Evolutionary conservation across 23 red algal species (phyloP), one percentile per base, ranked within the genome.

Genomic region (Rhodosorus marinus): DNA sequence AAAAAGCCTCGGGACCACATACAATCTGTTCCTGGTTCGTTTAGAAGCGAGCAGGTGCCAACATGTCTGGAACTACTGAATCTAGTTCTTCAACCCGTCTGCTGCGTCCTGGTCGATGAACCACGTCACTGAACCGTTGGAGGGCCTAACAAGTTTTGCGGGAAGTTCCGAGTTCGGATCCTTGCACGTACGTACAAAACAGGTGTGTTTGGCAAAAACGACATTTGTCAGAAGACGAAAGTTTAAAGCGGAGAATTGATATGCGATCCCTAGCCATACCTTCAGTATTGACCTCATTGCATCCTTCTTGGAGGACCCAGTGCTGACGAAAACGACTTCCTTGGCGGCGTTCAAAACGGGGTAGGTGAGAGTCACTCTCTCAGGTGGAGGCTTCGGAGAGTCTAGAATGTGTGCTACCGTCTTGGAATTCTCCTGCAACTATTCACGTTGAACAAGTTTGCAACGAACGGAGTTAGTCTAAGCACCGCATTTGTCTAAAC

Each of bases 321-420:
- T 75, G 5, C 55, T 55, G 14, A 94, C 70, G 46, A 94, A 94
- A 24, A 74, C 57, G 31, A 52, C 51, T 5, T 50, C 59, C 26
- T 57, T 48, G 9, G 69, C 87, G 9, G 71, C 64, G 55, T 94
- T 75, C 8, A 94, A 7, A 26, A 72, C 58, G 22, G 69, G 43
- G 5, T 74, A 47, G 2, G 76, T 94, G 21, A 94, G 76, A 0
- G 87, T 94, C 34, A 94, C 75, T 2, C 87, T 52, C 24, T 47
- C 34, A 1, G 76, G 69, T 24, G 87, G 87, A 5, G 87, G 76
- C 26, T 94, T 94, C 3, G 87, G 87, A n/a, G 87, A 82, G 54
- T 83, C 73, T 36, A 31, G 50, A 2, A 83, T 80, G 2, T 34
- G 35, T 3, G 62, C 54, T 22, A 92, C 82, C 11, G 66, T 19